Base-by-base conservation (phyloP, 208 protist species). In the Blechomonas ayalai region DNA sequence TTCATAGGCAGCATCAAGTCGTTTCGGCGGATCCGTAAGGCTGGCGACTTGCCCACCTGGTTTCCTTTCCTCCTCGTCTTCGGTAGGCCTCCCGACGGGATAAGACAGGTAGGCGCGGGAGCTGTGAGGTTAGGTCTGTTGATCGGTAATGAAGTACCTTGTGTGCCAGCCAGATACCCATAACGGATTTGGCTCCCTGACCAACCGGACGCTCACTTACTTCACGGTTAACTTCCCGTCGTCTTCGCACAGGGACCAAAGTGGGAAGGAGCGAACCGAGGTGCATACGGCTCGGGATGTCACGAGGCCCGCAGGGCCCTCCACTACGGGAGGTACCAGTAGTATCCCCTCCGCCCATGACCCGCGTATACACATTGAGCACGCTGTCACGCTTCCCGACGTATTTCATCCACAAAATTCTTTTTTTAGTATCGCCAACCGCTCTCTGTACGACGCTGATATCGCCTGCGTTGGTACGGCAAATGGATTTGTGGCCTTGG, bases 141-240 rank as follows among this genome's bases (percentile, higher is more conserved):
- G n/a, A n/a, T n/a, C n/a, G n/a, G n/a, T n/a, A n/a, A 92, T 88
- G 83, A 92, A 92, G 58, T 74, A 72, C 48, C 84, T 92, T 35
- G 65, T 61, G 2, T 89, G 83, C 32, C 79, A 87, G 40, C 79
- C 79, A 0, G 83, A 92, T 47, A 72, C 70, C 4, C 79, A 92
- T 55, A 92, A 89, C 49, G 75, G 54, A n/a, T 92, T 92, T 46
- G 76, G 64, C 16, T 65, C 78, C 18, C 63, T 89, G 4, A 77
- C 62, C 19, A 76, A 80, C 29, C 64, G 68, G 31, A 76, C 67
- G 2, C 61, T 90, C 22, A 80, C 59, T 16, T 90, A 90, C 53
- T 90, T 90, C 41, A 68, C 63, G 3, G 72, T 82, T 22, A 63
- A 84, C 42, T 64, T 52, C 33, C 44, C 64, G 2, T n/a, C n/a